These are phyloP conservation scores for Suhomyces coccinellae DNA, from an alignment of 1,139 yeast species.

Conservation along the genomic window DNA sequence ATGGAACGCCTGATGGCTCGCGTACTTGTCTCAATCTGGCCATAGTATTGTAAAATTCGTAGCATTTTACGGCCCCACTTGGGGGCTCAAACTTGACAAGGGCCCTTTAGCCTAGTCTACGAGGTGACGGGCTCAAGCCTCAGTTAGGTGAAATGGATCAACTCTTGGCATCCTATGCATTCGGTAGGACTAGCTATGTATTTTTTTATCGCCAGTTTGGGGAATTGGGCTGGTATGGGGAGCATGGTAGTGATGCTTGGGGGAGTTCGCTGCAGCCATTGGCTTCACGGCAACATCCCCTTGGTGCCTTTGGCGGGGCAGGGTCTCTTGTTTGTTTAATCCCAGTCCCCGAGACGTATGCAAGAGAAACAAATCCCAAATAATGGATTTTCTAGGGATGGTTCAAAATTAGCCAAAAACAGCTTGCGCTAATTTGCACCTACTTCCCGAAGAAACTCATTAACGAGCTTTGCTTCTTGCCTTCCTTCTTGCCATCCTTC, in stretches of 20 bases:
- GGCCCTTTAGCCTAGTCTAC: background rate
- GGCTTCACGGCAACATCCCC: no score
- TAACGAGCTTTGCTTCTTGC: constrained; percentile 34
- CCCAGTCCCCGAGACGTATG: background rate
- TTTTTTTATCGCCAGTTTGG: no score
- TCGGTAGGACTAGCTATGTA: background rate
- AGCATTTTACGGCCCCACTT: background rate
- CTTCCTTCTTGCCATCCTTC: constrained; percentile 23
- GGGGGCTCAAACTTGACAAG: constrained; percentile 4
- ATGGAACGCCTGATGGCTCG: constrained; percentile 1
- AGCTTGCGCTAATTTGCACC: background rate
- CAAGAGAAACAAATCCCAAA: background rate
- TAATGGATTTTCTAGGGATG: background rate
- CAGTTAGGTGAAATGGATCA: background rate
- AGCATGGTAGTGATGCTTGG: no score
- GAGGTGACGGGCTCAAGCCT: background rate
- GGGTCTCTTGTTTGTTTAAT: no score
- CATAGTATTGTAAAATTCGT: background rate
- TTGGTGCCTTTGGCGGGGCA: no score
- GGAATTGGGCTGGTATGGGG: no score
- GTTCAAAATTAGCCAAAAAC: background rate
- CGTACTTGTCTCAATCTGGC: background rate
- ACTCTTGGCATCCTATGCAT: background rate
- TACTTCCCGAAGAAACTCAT: constrained; percentile 42
- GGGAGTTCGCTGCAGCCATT: no score